Percentiles rank a stretch among this genome's conserved stretches.
phyloP scores from a whole-genome alignment of 2,329 filamentous ascomycete genomes.

The Simplicillium sp. region DNA sequence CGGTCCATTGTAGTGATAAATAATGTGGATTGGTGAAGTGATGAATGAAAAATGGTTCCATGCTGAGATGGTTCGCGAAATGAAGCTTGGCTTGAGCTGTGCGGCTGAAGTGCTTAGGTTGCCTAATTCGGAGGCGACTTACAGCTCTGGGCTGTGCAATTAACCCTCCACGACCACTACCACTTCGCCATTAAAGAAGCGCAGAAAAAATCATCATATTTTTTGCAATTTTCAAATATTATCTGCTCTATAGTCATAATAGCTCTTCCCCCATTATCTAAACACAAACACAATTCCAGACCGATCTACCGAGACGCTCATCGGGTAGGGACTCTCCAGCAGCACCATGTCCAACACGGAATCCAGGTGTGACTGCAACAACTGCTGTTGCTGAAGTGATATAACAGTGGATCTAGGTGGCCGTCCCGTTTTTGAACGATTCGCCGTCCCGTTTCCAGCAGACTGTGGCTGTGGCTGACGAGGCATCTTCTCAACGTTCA shows the following conservation, averaged over 20 bases:
- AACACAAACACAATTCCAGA: conserved; percentile 85
- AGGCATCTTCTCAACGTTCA: conserved; percentile 56
- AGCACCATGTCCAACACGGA: conserved; percentile 81
- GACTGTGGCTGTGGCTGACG: conserved; percentile 22
- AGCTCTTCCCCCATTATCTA: conserved; percentile 22
- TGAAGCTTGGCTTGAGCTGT: too few relatives aligned
- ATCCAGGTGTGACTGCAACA: conserved; percentile 82
- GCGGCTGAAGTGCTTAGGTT: too few relatives aligned
- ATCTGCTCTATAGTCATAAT: too few relatives aligned
- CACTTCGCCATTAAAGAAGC: too few relatives aligned
- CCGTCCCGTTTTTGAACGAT: conserved; percentile 19
- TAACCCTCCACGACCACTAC: too few relatives aligned
- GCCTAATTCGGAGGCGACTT: too few relatives aligned
- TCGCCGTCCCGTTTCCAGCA: conserved; percentile 19
- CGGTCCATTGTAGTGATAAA: conserved; percentile 1
- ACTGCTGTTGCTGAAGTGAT: conserved; percentile 74
- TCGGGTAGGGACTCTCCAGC: conserved; percentile 80
- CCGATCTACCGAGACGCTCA: conserved; percentile 85
- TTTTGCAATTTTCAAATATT: too few relatives aligned
- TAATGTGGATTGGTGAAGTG: background rate
- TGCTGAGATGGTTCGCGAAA: too few relatives aligned
- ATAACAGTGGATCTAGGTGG: conserved; percentile 75
- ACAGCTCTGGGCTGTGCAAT: too few relatives aligned
- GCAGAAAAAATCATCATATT: too few relatives aligned
- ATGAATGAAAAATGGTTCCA: too few relatives aligned